These are phyloP conservation scores for Rachicladosporium sp. DNA, from an alignment of 2,329 filamentous ascomycete genomes.

Conservation along the genomic window DNA sequence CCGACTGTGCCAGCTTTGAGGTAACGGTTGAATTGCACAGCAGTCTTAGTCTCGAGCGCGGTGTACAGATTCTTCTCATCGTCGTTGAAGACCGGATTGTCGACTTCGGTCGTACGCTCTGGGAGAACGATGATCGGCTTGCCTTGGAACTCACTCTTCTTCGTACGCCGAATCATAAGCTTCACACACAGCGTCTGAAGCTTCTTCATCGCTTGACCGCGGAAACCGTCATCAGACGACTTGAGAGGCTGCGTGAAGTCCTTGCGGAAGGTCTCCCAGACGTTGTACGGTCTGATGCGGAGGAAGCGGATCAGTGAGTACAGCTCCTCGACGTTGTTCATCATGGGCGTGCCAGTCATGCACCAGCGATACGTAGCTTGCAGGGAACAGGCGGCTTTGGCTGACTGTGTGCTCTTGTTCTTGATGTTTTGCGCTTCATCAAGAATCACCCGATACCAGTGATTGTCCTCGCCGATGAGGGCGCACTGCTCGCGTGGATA, in stretches of 20 bases:
- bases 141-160: conserved; percentile 66
- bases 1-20: conserved; percentile 55
- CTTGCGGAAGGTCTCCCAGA: conserved; percentile 48
- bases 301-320: conserved; percentile 69
- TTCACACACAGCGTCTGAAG: conserved; percentile 67
- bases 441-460: conserved; percentile 57
- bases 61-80: conserved; percentile 55
- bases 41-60: conserved; percentile 53
- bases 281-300: conserved; percentile 60
- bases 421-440: conserved; percentile 77
- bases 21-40: conserved; percentile 65
- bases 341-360: conserved; percentile 75
- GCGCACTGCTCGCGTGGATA: conserved; percentile 21
- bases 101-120: conserved; percentile 48
- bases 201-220: conserved; percentile 49
- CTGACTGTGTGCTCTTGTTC: conserved; percentile 52
- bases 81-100: conserved; percentile 53
- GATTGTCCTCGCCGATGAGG: conserved; percentile 39
- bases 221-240: conserved; percentile 17
- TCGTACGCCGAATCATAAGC: conserved; percentile 71
- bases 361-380: conserved; percentile 55
- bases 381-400: conserved; percentile 48
- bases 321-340: conserved; percentile 71
- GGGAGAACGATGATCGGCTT: conserved; percentile 60
- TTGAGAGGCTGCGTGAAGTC: conserved; percentile 46